Evolutionary conservation across 352 stramenopile species (phyloP).

Genomic region (Phytophthora europaea): DNA sequence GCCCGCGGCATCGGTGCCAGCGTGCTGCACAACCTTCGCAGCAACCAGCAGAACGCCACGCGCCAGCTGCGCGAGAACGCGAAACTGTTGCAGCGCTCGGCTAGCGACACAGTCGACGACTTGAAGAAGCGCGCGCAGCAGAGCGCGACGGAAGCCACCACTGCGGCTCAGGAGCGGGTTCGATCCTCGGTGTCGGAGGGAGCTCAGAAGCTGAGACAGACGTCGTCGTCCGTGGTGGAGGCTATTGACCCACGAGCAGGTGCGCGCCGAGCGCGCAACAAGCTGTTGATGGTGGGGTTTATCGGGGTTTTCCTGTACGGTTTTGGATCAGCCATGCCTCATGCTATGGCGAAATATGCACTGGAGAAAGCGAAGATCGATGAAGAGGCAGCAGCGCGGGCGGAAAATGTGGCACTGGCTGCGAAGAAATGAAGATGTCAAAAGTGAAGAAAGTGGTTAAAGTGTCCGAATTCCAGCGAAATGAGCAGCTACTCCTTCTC

Average conservation of each 20-base stretch:
- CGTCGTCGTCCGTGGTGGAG: slow-evolving; percentile 62
- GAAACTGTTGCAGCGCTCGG: slow-evolving; percentile 41
- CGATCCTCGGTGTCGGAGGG: slow-evolving; percentile 46
- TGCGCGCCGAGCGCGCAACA: slow-evolving; percentile 61
- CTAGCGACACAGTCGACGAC: slow-evolving; percentile 49
- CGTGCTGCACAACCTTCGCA: slow-evolving; percentile 57
- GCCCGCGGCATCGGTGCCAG: slow-evolving; percentile 41
- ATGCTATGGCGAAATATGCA: slow-evolving; percentile 76
- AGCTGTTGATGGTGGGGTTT: slow-evolving; percentile 66
- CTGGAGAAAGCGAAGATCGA: slow-evolving; percentile 71
- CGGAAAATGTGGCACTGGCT: slow-evolving; percentile 6
- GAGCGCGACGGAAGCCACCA: slow-evolving; percentile 36
- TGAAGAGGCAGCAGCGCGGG: slow-evolving; percentile 36
- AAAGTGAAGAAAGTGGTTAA: slow-evolving; percentile 13
- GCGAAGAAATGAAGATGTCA: slow-evolving; percentile 35
- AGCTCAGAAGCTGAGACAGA: slow-evolving; percentile 59
- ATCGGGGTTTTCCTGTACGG: slow-evolving; percentile 79
- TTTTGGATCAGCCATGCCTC: slow-evolving; percentile 68
- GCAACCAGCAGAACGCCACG: slow-evolving; percentile 51
- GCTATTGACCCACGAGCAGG: slow-evolving; percentile 58
- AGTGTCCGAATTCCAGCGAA: slow-evolving; percentile 23
- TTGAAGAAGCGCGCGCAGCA: slow-evolving; percentile 34
- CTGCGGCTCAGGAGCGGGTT: slow-evolving; percentile 48
- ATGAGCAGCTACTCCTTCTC: slow-evolving; percentile 32
- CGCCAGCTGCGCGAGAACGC: slow-evolving; percentile 57